Base-by-base conservation (phyloP, 768 basidiomycete genomes). In the Macrolepiota fuliginosa region DNA sequence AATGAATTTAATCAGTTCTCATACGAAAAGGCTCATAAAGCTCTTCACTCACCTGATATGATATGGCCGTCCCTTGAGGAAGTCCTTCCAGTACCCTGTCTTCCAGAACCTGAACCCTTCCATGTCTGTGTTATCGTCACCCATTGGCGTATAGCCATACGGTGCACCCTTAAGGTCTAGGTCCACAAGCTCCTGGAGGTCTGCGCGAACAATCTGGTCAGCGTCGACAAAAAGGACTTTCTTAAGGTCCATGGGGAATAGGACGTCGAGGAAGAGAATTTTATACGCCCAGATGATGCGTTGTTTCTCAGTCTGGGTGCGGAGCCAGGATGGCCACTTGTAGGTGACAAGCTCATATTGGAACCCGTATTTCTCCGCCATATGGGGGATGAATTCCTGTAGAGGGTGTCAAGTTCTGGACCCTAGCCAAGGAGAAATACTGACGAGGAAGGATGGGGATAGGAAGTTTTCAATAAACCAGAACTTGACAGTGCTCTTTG, bases 391-490 rank as follows among this genome's bases (percentile, higher is more conserved):
- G 73, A 97, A 96, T 83, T 94, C 94, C 92, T 96, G 70, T 3
- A 35, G 10, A 17, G 4, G 22, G 22, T 3, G 15, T 36, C 47
- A 22, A 54, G 22, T 10, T 19, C 0, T 29, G n/a, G 53, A 42
- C 50, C 45, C 49, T 39, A 1, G 53, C 46, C 12, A 46, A 42
- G 11, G 9, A 3, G 7, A 32, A 50, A 24, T 12, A 77, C 85
- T 67, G 66, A 93, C 94, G 62, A 98, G 76, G 84, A 99, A 99
- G 0, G 95, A 91, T 0, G 96, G 97, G 0, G 96, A 98, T 13
- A 98, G 82, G 83, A 99, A 99, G 76, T 99, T 98, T 72, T 97
- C 92, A 65, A 99, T 98, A 76, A 98, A 98, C 97, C 97, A 98
- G 77, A 98, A 99, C 73, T 99, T 99, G 73, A 99, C 96, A 27